Evolutionary conservation across 352 stramenopile genomes (phyloP), one percentile per base, ranked within the genome.

Genomic region (Phytophthora quininea): DNA sequence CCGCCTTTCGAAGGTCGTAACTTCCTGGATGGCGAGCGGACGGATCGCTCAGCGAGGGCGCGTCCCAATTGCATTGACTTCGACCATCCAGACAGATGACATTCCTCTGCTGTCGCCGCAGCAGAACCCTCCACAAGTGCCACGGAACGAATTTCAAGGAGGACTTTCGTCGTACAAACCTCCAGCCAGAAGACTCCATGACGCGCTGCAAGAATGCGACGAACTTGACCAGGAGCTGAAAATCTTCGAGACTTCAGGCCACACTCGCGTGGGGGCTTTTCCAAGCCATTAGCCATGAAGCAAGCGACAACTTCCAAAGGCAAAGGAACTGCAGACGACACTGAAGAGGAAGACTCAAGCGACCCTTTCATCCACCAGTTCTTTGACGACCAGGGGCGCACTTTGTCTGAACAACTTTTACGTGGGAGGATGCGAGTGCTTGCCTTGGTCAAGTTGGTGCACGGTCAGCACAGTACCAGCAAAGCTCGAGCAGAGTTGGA

Each of bases 321-420:
- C 43, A n/a, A 33, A 35, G 52, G 54, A 14, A 50, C 64, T 27
- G 45, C 10, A 0, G 38, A 37, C 3, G 62, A 73, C 1, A 33
- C 64, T 3, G 79, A 80, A 6, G 76, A 86, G 3, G 64, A 82
- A 15, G 67, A 74, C 10, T 79, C 82, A 27, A 49, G 58, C 3
- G 82, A 91, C 62, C 79, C 79, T 33, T 88, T 90, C 46, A 80
- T 79, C 30, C 79, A 82, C 15, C 71, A 86, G 27, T 86, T 91
- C 56, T 91, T 81, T 60, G 82, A 90, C 32, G 74, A 85, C 0
- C 54, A 82, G 24, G 84, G 84, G 0, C 67, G 65, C 0, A 87
- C 81, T 15, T 60, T 90, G 37, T 88, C 79, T 11, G 84, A 93
- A 49, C 82, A 86, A 54, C 63, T 93, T 7, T 63, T 93, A 50